Percentiles rank a stretch among this genome's conserved stretches.
phyloP scores from a whole-genome alignment of 495 filamentous ascomycete genomes.

The Hypoxylon fragiforme region DNA sequence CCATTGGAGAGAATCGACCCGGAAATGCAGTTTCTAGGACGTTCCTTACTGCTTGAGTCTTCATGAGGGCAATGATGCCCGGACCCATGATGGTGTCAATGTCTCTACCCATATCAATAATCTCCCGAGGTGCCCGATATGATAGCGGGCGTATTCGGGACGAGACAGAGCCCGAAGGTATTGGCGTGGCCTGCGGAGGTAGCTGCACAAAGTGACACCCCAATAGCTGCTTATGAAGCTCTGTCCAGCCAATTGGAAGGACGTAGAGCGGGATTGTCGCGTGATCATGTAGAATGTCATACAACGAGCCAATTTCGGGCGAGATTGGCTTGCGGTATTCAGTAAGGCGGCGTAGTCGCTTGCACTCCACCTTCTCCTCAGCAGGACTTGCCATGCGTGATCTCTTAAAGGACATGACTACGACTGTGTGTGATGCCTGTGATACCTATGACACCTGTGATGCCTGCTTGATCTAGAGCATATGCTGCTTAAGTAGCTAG shows the following conservation, averaged over 20 bases:
- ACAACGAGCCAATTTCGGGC: slow-evolving; percentile 49
- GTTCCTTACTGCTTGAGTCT: slow-evolving; percentile 38
- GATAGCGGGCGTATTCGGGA: neutral
- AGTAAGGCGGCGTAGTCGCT: slow-evolving; percentile 2
- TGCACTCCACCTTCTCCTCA: slow-evolving; percentile 9
- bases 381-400: neutral
- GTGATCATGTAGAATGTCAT: slow-evolving; percentile 51
- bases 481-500: neutral
- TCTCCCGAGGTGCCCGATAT: slow-evolving; percentile 28
- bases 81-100: slow-evolving; percentile 41
- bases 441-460: no score
- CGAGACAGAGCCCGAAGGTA: slow-evolving; percentile 10
- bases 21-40: slow-evolving; percentile 45
- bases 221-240: slow-evolving; percentile 44
- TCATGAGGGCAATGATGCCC: slow-evolving; percentile 14
- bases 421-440: neutral
- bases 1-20: slow-evolving; percentile 23
- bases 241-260: slow-evolving; percentile 52
- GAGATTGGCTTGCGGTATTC: slow-evolving; percentile 24
- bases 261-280: slow-evolving; percentile 44
- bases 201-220: slow-evolving; percentile 43
- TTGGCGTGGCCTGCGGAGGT: slow-evolving; percentile 38
- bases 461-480: neutral
- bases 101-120: slow-evolving; percentile 32
- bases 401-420: slow-evolving; percentile 2